Base-by-base conservation (phyloP, 805 yeast species). In the Komagataella mondaviorum region DNA sequence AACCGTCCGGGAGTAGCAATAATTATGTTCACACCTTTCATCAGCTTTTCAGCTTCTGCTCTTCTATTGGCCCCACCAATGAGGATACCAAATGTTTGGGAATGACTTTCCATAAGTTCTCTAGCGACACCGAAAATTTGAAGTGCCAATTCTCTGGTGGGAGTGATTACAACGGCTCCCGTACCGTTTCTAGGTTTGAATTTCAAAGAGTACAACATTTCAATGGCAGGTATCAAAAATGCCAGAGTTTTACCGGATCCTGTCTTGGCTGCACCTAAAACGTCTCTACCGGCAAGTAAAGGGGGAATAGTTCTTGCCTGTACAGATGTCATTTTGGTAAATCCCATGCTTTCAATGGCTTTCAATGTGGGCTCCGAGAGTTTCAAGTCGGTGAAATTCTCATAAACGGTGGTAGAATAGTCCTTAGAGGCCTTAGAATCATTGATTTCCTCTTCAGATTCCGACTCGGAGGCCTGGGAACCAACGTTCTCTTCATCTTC, bases 171-270 rank as follows among this genome's bases (percentile, higher is more conserved):
- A 57, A 93, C 80, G 23, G 90, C 97, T 65, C 98, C 98, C 14
- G 98, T 91, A 59, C 99, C 99, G 64, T 93, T 95, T 73, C 98
- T 80, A 51, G 99, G 98, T 69, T 91, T 93, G 73, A 90, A 93
- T 65, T 85, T 88, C 61, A 93, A 76, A 16, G 96, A 82, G 63
- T 90, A 85, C 51, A 93, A 75, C 71, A 89, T 71, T 70, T 93
- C 99, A 56, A 93, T 84, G 36, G 99, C 99, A 12, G 99, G 99
- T 54, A 93, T 77, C 62, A 93, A 72, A 60, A 93, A 93, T 7
- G 99, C 98, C 55, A 95, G 71, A 0, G 99, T 93, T 71, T 93
- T 93, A 65, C 99, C 99, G 1, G 97, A 89, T 51, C 99, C 99
- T 2, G 99, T 93, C 71, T 90, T 91, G 52, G 99, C 99, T n/a